Conservation (phyloP, 345 rosid species). For the Eucalyptus sideroxylon region DNA sequence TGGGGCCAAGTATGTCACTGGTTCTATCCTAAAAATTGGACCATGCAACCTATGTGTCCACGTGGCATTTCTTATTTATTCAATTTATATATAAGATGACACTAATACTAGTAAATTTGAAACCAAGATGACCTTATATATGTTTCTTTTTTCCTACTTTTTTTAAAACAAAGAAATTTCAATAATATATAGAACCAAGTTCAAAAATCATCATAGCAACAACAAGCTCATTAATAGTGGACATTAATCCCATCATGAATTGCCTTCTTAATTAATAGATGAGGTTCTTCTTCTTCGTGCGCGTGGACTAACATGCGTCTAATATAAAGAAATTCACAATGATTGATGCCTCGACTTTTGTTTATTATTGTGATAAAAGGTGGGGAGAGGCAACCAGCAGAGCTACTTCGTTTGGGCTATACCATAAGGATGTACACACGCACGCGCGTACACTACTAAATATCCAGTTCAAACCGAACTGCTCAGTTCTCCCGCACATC, state of each 20-base stretch:
- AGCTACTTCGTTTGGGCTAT: not conserved
- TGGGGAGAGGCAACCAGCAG: not conserved
- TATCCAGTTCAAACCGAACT: not conserved
- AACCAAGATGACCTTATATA: not conserved
- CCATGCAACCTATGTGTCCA: not conserved
- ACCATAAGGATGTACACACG: not conserved
- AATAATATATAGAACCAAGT: not conserved
- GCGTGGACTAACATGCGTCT: not conserved
- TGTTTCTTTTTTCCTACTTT: not conserved
- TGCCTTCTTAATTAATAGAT: not conserved
- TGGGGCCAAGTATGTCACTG: not conserved
- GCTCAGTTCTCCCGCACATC: not conserved
- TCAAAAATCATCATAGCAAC: not conserved
- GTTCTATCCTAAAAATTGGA: not conserved
- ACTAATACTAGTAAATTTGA: not conserved
- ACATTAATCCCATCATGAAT: not conserved
- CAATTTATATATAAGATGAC: not conserved
- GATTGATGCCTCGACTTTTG: not conserved
- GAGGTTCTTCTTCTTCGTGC: not conserved
- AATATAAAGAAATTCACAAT: not conserved
- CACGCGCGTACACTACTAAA: not conserved
- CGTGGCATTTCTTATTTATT: not conserved
- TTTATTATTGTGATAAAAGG: not conserved
- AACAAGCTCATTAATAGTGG: not conserved
- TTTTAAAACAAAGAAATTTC: not conserved